Conservation (phyloP, 2,329 filamentous ascomycete genomes). For the Coniochaeta sp. region DNA sequence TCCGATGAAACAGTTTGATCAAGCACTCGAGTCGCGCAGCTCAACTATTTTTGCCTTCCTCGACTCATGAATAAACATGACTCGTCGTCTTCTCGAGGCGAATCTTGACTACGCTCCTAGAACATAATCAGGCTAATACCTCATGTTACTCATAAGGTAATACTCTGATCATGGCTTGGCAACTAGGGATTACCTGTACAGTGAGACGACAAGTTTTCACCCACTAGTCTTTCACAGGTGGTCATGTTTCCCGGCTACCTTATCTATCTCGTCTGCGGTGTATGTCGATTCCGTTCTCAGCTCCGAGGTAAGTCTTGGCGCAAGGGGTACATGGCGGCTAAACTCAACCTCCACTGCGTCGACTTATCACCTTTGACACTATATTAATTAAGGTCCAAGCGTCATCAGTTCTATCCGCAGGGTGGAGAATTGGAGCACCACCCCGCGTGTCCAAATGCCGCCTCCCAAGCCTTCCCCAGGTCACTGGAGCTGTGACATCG, state of each 20-base stretch:
- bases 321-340: constrained; percentile 1
- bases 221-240: not conserved
- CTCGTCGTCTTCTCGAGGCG: not conserved
- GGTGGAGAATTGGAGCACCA: not conserved
- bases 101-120: not conserved
- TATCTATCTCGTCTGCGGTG: not conserved
- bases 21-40: no score
- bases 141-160: not conserved
- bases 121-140: not conserved
- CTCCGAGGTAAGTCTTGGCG: not conserved
- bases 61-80: not conserved
- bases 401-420: not conserved
- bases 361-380: not conserved
- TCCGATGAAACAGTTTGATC: no score
- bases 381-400: not conserved
- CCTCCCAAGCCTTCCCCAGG: not conserved
- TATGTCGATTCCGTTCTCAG: not conserved
- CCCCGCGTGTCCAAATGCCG: not conserved
- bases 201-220: not conserved
- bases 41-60: no score
- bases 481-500: not conserved
- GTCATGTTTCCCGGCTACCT: not conserved
- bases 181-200: not conserved
- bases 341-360: not conserved
- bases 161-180: not conserved